Evolutionary conservation across 108 stramenopile species (phyloP), one percentile per base, ranked within the genome.

Genomic region (Pseudonitzschia multiseries): DNA sequence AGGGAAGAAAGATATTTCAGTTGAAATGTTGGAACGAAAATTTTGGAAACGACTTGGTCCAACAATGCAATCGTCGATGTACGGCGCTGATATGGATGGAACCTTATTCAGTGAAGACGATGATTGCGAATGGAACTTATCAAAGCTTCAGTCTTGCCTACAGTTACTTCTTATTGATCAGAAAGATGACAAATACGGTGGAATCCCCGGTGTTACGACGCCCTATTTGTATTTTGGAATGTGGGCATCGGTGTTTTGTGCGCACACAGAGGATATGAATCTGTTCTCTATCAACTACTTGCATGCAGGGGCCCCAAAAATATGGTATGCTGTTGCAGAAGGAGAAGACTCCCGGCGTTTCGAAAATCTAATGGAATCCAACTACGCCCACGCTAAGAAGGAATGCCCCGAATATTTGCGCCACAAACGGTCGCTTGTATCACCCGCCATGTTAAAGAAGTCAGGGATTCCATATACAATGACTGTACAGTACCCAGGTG

Each of bases 261-360:
- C 91, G 20, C 99, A 99, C 69, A 97, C 93, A 6, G 99, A 99
- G 81, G 99, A 99, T 79, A 94, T 98, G 90, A 98, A 99, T 82
- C 80, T 99, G 17, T 90, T 96, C 53, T 91, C 89, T 29, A 98
- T 99, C 78, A 99, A 99, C 76, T 98, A 96, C 74, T 75, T 99
- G 8, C 99, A 99, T 85, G 87, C 91, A 18, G 99, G 99, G 4
- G 91, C 93, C 22, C 97, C 98, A 32, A 99, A 99, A 75, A 89
- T 90, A 73, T 99, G 99, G 99, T 99, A 99, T 81, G 91, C 91
- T 5, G 81, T 99, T 31, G 84, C 91, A 18, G 88, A 87, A 13
- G 81, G 82, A 40, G 83, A 84, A 68, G 85, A 92, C 63, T 83
- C 93, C 6, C 74, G 78, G 60, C 88, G 97, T 24, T 95, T 98